These are phyloP conservation scores for Xerocomus potaroensis DNA, from an alignment of 768 basidiomycete species.

Conservation along the genomic window DNA sequence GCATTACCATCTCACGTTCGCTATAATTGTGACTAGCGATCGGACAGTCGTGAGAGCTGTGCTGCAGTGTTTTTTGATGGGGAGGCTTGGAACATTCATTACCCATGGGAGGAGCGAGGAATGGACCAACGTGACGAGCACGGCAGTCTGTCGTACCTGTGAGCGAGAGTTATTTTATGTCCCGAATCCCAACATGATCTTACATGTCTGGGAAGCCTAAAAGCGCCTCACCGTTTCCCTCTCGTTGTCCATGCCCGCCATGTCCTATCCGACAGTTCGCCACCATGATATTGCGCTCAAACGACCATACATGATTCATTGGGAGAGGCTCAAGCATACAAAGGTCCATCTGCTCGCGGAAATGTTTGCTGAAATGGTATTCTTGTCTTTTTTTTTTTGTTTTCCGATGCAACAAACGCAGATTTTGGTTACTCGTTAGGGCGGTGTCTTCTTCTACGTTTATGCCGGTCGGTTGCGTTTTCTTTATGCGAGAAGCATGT, in stretches of 20 bases:
- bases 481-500: background rate
- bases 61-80: too few relatives aligned
- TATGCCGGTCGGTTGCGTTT: constrained; percentile 39
- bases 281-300: constrained; percentile 41
- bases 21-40: too few relatives aligned
- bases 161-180: too few relatives aligned
- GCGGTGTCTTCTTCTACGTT: constrained; percentile 60
- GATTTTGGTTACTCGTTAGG: constrained; percentile 31
- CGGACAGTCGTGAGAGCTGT: too few relatives aligned
- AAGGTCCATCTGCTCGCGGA: constrained; percentile 53
- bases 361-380: constrained; percentile 58
- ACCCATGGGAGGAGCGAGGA: too few relatives aligned
- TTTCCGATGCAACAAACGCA: background rate
- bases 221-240: too few relatives aligned
- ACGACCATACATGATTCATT: constrained; percentile 37
- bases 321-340: constrained; percentile 48
- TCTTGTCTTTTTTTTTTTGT: constrained; percentile 1
- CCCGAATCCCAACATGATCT: too few relatives aligned
- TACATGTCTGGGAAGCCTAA: too few relatives aligned
- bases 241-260: constrained; percentile 9
- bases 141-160: too few relatives aligned
- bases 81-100: too few relatives aligned
- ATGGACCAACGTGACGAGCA: too few relatives aligned
- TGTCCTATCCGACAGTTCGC: constrained; percentile 31
- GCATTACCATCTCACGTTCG: too few relatives aligned